Evolutionary conservation across 2,329 filamentous ascomycete genomes (phyloP).

Genomic region (Botrytis fabae): DNA sequence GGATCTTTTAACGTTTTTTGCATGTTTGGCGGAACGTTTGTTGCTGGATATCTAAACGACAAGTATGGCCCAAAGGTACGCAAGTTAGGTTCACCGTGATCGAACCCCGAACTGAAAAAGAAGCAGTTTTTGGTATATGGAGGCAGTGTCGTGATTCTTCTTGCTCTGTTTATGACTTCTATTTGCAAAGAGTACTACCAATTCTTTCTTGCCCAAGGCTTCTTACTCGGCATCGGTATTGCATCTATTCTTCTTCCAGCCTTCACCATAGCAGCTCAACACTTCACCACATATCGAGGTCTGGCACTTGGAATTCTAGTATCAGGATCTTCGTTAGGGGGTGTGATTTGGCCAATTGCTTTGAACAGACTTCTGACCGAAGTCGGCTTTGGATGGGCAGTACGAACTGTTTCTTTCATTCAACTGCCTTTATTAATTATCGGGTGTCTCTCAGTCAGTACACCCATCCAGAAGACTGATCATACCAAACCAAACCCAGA

Average conservation of each 20-base stretch:
- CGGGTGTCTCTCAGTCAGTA: constrained; percentile 24
- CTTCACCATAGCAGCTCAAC: constrained; percentile 25
- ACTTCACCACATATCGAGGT: constrained; percentile 29
- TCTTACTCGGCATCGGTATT: constrained; percentile 31
- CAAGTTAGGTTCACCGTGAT: background rate
- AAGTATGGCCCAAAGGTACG: constrained; percentile 36
- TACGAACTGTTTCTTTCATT: constrained; percentile 33
- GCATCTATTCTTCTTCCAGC: constrained; percentile 36
- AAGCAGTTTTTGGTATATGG: background rate
- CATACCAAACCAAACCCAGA: constrained; percentile 26
- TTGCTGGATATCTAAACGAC: constrained; percentile 28
- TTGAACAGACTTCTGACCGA: constrained; percentile 37
- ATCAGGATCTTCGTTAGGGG: constrained; percentile 41
- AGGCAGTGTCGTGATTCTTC: constrained; percentile 25
- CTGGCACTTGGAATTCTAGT: constrained; percentile 33
- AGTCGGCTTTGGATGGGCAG: constrained; percentile 39
- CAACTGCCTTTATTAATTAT: constrained; percentile 30
- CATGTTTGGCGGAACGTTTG: constrained; percentile 23
- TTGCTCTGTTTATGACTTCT: constrained; percentile 33
- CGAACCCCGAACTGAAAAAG: background rate
- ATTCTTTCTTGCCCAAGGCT: constrained; percentile 39
- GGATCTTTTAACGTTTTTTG: constrained; percentile 42
- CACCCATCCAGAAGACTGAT: background rate
- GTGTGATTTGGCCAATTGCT: constrained; percentile 42
- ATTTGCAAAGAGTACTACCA: constrained; percentile 41